Evolutionary conservation across 2,329 filamentous ascomycete genomes (phyloP).

Genomic region (Curvularia sp.): DNA sequence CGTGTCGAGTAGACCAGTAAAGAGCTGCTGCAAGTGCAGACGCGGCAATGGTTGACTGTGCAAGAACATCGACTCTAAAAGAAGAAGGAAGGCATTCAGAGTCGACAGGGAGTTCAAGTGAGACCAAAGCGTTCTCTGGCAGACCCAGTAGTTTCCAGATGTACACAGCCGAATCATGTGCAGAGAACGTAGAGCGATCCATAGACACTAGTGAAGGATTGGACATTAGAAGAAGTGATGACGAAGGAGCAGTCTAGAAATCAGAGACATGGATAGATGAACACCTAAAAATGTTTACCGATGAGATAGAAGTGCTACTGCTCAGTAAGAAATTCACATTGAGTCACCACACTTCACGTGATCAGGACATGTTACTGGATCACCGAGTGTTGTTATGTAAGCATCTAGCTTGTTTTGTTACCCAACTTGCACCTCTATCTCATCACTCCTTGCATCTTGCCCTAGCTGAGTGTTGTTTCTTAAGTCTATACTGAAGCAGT

Average conservation of each 20-base stretch:
- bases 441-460: neutral
- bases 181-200: constrained; percentile 34
- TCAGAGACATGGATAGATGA: no score
- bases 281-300: no score
- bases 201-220: constrained; percentile 8
- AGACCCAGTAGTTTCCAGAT: constrained; percentile 41
- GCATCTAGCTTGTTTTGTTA: neutral
- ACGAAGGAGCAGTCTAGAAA: no score
- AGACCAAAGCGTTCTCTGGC: constrained; percentile 31
- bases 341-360: neutral
- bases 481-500: neutral
- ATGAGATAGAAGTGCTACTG: neutral
- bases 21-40: constrained; percentile 61
- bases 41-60: constrained; percentile 61
- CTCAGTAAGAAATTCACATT: neutral
- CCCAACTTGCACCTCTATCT: neutral
- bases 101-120: constrained; percentile 31
- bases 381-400: constrained; percentile 5
- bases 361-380: neutral
- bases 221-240: no score
- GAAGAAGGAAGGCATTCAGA: constrained; percentile 56
- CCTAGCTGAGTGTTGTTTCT: neutral
- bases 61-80: constrained; percentile 62
- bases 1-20: constrained; percentile 51
- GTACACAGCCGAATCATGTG: constrained; percentile 37